A percentile compares a stretch with the other conserved stretches of the same genome.
Conservation (phyloP, 108 stramenopile species). For the Cylindrotheca closterium region DNA sequence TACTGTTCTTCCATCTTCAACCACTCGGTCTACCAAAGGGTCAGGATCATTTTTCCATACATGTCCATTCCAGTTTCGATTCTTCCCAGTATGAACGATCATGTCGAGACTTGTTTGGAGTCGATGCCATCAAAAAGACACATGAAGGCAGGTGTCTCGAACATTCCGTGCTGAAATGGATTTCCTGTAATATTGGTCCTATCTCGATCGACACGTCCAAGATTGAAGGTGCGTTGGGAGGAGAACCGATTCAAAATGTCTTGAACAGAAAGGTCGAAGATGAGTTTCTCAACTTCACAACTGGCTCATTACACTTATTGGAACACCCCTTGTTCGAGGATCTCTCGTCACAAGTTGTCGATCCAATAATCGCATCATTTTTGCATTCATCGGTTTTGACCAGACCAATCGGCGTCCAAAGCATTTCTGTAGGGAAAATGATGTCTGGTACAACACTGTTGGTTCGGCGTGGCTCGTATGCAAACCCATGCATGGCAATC, state of each 20-base stretch:
- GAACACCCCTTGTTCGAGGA: neutral
- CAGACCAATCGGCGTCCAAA: too few relatives aligned
- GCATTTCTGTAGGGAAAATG: neutral
- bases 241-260: conserved; percentile 4
- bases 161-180: conserved; percentile 9
- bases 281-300: conserved; percentile 2
- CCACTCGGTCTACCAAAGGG: too few relatives aligned
- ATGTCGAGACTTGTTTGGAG: conserved; percentile 10
- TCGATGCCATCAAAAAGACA: neutral
- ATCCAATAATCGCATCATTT: conserved; percentile 5
- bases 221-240: conserved; percentile 17
- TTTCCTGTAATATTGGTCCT: conserved; percentile 9
- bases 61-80: too few relatives aligned
- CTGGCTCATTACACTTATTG: neutral
- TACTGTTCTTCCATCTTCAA: too few relatives aligned
- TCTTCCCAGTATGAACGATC: neutral
- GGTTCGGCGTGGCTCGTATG: conserved; percentile 15
- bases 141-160: conserved; percentile 1
- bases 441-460: conserved; percentile 4
- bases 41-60: too few relatives aligned
- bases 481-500: conserved; percentile 28
- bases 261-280: neutral
- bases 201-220: conserved; percentile 1
- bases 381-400: neutral
- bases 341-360: neutral